These are phyloP conservation scores for Erigeron canadensis DNA, from an alignment of 129 eudicot species.

Conservation along the genomic window DNA sequence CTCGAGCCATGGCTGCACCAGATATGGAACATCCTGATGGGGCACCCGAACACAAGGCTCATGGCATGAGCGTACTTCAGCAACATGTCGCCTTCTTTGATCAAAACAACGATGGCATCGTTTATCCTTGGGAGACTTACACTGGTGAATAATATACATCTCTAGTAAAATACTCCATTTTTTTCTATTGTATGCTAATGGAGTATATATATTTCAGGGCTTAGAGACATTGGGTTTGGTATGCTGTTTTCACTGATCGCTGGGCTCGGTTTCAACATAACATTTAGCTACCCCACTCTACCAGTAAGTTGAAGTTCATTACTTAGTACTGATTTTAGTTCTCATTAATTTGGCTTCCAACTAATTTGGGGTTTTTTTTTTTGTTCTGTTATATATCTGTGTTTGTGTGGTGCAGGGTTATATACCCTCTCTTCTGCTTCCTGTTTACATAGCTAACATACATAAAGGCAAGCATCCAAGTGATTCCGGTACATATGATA, in stretches of 20 bases:
- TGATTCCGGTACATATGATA: conserved; percentile 63
- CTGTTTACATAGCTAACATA: conserved; percentile 60
- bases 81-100: conserved; percentile 61
- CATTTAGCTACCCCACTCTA: conserved; percentile 52
- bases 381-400: background rate
- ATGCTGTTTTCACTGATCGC: conserved; percentile 30
- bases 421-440: conserved; percentile 52
- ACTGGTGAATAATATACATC: too few relatives aligned
- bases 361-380: background rate
- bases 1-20: conserved; percentile 47
- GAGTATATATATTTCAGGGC: too few relatives aligned
- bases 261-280: conserved; percentile 37
- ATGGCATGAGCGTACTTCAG: conserved; percentile 44
- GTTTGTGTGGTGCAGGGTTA: conserved; percentile 49
- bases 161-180: too few relatives aligned
- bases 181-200: too few relatives aligned
- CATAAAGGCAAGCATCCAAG: conserved; percentile 82
- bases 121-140: conserved; percentile 57
- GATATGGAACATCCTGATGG: conserved; percentile 46
- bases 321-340: conserved; percentile 5
- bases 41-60: conserved; percentile 29
- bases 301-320: conserved; percentile 52
- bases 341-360: background rate
- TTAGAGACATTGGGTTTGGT: conserved; percentile 52
- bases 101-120: conserved; percentile 43